Percentiles rank a stretch among this genome's conserved stretches.
phyloP scores from a whole-genome alignment of 805 yeast species.

The Nadsonia fulvescens region DNA sequence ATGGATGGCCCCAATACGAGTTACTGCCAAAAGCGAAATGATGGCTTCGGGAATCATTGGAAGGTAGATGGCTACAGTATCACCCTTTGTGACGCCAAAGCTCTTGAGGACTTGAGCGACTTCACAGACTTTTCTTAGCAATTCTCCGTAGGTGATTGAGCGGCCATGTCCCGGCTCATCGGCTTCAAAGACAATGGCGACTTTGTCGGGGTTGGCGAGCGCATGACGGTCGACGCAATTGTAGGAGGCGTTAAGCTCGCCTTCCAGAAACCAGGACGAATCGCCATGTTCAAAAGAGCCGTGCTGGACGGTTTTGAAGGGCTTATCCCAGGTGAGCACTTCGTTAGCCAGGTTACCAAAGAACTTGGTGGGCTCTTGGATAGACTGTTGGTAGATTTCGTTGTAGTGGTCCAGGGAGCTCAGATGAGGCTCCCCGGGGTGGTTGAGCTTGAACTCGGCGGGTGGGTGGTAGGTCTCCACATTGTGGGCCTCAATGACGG shows the following conservation, averaged over 20 bases:
- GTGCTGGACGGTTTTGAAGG: constrained; percentile 40
- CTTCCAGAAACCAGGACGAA: constrained; percentile 85
- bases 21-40: constrained; percentile 83
- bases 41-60: constrained; percentile 98
- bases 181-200: constrained; percentile 65
- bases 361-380: constrained; percentile 62
- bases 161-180: constrained; percentile 68
- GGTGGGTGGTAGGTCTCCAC: constrained; percentile 12
- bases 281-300: constrained; percentile 64
- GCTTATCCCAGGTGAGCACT: constrained; percentile 63
- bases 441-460: constrained; percentile 10
- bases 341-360: constrained; percentile 63
- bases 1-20: constrained; percentile 88
- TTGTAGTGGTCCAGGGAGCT: constrained; percentile 49
- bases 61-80: constrained; percentile 85
- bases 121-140: constrained; percentile 66
- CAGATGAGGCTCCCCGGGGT: constrained; percentile 33
- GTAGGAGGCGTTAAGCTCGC: constrained; percentile 81
- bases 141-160: constrained; percentile 68
- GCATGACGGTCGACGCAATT: constrained; percentile 96
- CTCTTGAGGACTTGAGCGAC: constrained; percentile 68
- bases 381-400: constrained; percentile 51
- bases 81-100: constrained; percentile 87
- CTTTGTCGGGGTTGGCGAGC: constrained; percentile 61
- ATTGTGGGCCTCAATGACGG: constrained; percentile 11